phyloP scores from a whole-genome alignment of 1,139 yeast genomes.

The Candida sp. region DNA sequence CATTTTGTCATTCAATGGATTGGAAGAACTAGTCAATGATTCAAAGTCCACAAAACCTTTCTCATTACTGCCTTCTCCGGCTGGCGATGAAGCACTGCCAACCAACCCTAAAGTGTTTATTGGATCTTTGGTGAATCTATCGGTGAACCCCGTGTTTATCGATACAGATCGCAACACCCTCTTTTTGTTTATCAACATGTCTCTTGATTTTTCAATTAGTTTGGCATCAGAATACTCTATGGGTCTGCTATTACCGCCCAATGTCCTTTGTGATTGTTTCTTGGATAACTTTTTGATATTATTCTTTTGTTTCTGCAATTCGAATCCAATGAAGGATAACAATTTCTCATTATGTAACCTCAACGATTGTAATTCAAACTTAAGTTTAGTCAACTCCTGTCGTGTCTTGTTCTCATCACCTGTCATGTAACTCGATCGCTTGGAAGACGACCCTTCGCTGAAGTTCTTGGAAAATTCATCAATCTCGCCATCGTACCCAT shows the following conservation, averaged over 20 bases:
- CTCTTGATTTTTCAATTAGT: conserved; percentile 48
- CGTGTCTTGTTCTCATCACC: conserved; percentile 40
- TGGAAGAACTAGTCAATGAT: conserved; percentile 5
- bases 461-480: conserved; percentile 8
- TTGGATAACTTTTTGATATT: conserved; percentile 46
- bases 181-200: conserved; percentile 46
- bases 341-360: conserved; percentile 60
- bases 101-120: conserved; percentile 5
- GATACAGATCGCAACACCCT: conserved; percentile 50
- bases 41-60: conserved; percentile 3
- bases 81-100: background rate
- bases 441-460: conserved; percentile 25
- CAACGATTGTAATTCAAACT: conserved; percentile 58
- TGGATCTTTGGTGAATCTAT: conserved; percentile 3
- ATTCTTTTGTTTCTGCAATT: conserved; percentile 53
- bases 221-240: conserved; percentile 61
- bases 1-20: conserved; percentile 12
- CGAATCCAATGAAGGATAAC: conserved; percentile 60
- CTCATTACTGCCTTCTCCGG: conserved; percentile 11
- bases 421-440: conserved; percentile 35
- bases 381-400: conserved; percentile 55
- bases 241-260: conserved; percentile 12
- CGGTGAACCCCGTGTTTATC: conserved; percentile 38
- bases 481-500: conserved; percentile 16
- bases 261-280: conserved; percentile 29